Percentiles rank a stretch among this genome's conserved stretches.
Conservation (phyloP, 129 eudicot genomes). For the Kitagawia praeruptora region DNA sequence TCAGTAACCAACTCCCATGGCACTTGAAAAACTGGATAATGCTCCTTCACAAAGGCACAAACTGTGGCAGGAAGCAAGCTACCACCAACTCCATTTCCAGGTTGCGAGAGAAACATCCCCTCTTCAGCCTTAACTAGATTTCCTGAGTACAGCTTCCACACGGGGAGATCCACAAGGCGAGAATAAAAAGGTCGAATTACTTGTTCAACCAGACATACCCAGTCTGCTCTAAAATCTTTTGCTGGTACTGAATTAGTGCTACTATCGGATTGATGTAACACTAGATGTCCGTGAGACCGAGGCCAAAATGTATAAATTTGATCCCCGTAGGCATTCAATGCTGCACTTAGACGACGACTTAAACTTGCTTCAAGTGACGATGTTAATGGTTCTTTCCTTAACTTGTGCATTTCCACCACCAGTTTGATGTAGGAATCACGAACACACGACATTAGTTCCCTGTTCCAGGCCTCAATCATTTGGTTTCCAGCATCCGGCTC, state of each 20-base stretch:
- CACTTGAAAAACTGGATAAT: slow-evolving; percentile 92
- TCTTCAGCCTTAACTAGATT: slow-evolving; percentile 86
- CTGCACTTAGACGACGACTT: slow-evolving; percentile 43
- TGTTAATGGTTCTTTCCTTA: slow-evolving; percentile 55
- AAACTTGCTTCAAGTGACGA: slow-evolving; percentile 54
- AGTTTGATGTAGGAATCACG: slow-evolving; percentile 84
- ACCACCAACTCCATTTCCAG: slow-evolving; percentile 78
- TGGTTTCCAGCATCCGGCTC: slow-evolving; percentile 84
- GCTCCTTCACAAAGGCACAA: slow-evolving; percentile 92
- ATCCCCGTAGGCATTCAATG: slow-evolving; percentile 55
- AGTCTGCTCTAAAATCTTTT: slow-evolving; percentile 49
- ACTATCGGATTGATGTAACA: slow-evolving; percentile 23
- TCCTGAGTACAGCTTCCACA: slow-evolving; percentile 95
- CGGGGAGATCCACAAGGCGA: slow-evolving; percentile 87
- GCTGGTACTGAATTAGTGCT: slow-evolving; percentile 16
- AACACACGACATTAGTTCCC: slow-evolving; percentile 89
- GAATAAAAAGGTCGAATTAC: slow-evolving; percentile 78
- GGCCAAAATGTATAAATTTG: slow-evolving; percentile 91
- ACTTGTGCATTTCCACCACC: slow-evolving; percentile 73
- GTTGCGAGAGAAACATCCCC: slow-evolving; percentile 97
- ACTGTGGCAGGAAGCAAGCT: slow-evolving; percentile 79
- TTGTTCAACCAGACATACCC: slow-evolving; percentile 76
- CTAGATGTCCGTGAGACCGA: slow-evolving; percentile 38
- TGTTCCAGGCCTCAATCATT: slow-evolving; percentile 95
- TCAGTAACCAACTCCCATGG: slow-evolving; percentile 97